These are phyloP conservation scores for Ophiostoma angusticollis DNA, from an alignment of 2,329 filamentous ascomycete genomes.

Conservation along the genomic window DNA sequence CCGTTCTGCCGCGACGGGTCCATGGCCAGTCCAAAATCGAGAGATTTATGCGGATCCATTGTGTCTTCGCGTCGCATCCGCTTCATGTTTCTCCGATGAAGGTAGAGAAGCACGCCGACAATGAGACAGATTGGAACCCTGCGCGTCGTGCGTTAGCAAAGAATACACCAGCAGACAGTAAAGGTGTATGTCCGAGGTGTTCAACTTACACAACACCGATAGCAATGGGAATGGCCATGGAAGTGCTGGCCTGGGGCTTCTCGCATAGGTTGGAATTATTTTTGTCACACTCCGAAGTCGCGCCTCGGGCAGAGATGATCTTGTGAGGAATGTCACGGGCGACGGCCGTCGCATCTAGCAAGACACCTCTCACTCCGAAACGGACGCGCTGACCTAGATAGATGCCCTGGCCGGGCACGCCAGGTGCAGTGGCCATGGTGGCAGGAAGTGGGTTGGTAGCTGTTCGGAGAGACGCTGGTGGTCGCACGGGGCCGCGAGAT, in stretches of 20 bases:
- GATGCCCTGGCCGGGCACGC: conserved; percentile 12
- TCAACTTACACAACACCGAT: conserved; percentile 52
- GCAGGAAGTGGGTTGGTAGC: not conserved
- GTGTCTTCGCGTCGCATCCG: conserved; percentile 65
- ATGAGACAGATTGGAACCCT: conserved; percentile 67
- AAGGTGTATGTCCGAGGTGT: not conserved
- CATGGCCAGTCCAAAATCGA: conserved; percentile 78
- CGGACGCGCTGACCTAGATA: conserved; percentile 18
- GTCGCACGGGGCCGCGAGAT: no score
- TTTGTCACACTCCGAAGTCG: conserved; percentile 14
- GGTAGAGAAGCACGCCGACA: conserved; percentile 53
- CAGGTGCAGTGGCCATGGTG: conserved; percentile 12
- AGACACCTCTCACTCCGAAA: not conserved
- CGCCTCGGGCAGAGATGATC: conserved; percentile 14
- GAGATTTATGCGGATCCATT: conserved; percentile 74
- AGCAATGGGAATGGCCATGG: conserved; percentile 53
- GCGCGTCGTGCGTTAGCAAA: conserved; percentile 12
- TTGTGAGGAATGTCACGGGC: conserved; percentile 12
- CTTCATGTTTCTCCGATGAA: conserved; percentile 67
- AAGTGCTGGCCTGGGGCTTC: conserved; percentile 41
- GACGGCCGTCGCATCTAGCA: conserved; percentile 13
- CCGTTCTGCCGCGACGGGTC: conserved; percentile 18
- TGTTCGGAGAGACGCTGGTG: no score
- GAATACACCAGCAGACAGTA: not conserved
- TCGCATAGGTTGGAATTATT: conserved; percentile 37